Base-by-base conservation (phyloP, 2,329 filamentous ascomycete species). In the Lachnellula occidentalis region DNA sequence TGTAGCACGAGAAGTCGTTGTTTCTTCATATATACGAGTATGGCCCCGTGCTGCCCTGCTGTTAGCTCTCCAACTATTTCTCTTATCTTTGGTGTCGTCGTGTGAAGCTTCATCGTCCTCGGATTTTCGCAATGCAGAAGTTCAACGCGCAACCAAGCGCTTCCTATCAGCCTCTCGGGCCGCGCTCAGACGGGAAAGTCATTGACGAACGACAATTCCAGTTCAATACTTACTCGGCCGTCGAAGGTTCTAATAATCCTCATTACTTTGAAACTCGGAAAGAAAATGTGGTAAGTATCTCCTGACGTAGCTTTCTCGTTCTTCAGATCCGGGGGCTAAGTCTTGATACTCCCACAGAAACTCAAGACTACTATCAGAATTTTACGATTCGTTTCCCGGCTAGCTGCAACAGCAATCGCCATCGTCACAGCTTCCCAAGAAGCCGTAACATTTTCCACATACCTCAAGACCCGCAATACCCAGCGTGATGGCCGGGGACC, bases 401-500 rank as follows among this genome's bases (percentile, higher is more conserved):
- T 43, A 9, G 41, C 41, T 11, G 41, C 41, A 43, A 43, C 41
- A 11, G 41, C 8, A 19, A 19, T 43, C 19, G 41, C 41, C 7
- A 22, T 22, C 19, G 41, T 43, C 19, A 43, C 41, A 43, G 19
- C 41, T 19, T 43, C 45, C n/a, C 58, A 57, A 41, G 59, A 61
- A 55, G 50, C 48, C 8, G 24, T 37, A 19, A 60, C 53, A 15
- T 39, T 60, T n/a, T 34, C 19, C 27, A 54, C 42, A 19, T 61
- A 47, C 46, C 31, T 58, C 9, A 34, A 36, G 4, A 61, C 58
- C 3, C 47, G 37, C 14, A 31, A 58, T 11, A 51, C 37, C 4
- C 36, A 45, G 7, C 50, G 53, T 5, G 53, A 48, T 12, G 53
- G 55, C 3, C 55, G 59, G 4, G 56, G 52, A 15, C 56, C 59